Evolutionary conservation across 495 filamentous ascomycete genomes (phyloP).

Genomic region (Penicillium antarcticum): DNA sequence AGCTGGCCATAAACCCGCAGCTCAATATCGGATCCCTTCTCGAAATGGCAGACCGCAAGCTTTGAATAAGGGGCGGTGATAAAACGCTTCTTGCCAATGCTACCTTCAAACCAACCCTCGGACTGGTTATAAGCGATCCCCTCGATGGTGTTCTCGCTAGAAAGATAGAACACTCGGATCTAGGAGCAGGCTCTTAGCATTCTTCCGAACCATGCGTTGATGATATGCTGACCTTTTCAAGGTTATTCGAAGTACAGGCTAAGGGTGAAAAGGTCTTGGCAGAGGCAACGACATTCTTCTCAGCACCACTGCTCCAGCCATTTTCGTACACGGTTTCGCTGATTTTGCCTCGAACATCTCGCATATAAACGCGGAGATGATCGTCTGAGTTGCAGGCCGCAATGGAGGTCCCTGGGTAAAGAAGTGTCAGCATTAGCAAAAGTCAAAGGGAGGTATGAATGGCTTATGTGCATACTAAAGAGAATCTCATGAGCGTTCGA

Average conservation of each 20-base stretch:
- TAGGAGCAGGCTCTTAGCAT: background rate
- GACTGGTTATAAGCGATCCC: conserved; percentile 5
- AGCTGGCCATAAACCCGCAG: conserved; percentile 13
- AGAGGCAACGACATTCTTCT: conserved; percentile 5
- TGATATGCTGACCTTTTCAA: conserved; percentile 1
- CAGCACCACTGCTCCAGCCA: conserved; percentile 10
- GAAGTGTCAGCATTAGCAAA: background rate
- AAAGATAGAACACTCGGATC: conserved; percentile 12
- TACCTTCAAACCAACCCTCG: conserved; percentile 12
- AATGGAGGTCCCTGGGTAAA: conserved; percentile 6
- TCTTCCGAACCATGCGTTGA: background rate
- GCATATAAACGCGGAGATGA: conserved; percentile 15
- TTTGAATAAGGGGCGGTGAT: conserved; percentile 13
- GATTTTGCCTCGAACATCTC: conserved; percentile 10
- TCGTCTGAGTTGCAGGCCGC: conserved; percentile 10
- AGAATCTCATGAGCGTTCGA: background rate
- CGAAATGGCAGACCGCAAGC: conserved; percentile 2
- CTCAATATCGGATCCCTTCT: conserved; percentile 2
- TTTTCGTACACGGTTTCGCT: conserved; percentile 9
- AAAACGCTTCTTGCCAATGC: background rate
- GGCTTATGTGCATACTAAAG: background rate
- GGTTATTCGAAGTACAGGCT: conserved; percentile 5
- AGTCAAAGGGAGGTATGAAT: background rate
- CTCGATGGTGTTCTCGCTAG: conserved; percentile 6
- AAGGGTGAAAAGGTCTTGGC: conserved; percentile 10